phyloP scores from a whole-genome alignment of 169 alveolate species.

The Cryptosporidium bovis region DNA sequence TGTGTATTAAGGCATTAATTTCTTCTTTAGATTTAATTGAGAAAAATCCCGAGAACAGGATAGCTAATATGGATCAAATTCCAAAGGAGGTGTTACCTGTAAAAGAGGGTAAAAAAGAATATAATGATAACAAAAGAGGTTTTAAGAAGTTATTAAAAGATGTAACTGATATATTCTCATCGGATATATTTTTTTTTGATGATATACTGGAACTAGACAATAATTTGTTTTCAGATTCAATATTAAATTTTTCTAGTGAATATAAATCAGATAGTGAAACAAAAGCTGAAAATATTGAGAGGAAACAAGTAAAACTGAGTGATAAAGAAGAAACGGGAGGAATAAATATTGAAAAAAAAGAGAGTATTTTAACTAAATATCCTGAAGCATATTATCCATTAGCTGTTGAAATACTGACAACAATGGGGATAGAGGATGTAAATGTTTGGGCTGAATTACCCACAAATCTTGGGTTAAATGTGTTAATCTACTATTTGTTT shows the following conservation, averaged over 20 bases:
- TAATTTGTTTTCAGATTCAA: constrained; percentile 25
- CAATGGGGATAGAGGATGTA: constrained; percentile 32
- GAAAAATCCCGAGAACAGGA: constrained; percentile 17
- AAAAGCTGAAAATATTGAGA: not conserved
- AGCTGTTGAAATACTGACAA: constrained; percentile 57
- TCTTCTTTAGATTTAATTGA: constrained; percentile 10
- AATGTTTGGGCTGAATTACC: constrained; percentile 37
- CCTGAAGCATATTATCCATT: constrained; percentile 70
- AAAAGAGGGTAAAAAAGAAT: not conserved
- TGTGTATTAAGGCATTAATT: constrained; percentile 47
- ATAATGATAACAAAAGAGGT: constrained; percentile 11
- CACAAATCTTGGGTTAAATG: not conserved
- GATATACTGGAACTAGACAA: constrained; percentile 59
- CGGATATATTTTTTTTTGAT: constrained; percentile 46
- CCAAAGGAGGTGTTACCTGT: constrained; percentile 20
- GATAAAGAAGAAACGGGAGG: not conserved
- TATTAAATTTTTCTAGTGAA: not conserved
- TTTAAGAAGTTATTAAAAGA: constrained; percentile 30
- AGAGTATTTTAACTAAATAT: not conserved
- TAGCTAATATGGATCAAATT: constrained; percentile 13
- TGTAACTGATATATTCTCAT: constrained; percentile 47
- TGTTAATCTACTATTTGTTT: constrained; percentile 24
- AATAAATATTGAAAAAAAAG: constrained; percentile 1
- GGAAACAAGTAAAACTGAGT: not conserved
- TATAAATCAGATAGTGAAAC: not conserved